Evolutionary conservation across 129 eudicot genomes (phyloP), one percentile per base, ranked within the genome.

Genomic region (Flaveria robusta): DNA sequence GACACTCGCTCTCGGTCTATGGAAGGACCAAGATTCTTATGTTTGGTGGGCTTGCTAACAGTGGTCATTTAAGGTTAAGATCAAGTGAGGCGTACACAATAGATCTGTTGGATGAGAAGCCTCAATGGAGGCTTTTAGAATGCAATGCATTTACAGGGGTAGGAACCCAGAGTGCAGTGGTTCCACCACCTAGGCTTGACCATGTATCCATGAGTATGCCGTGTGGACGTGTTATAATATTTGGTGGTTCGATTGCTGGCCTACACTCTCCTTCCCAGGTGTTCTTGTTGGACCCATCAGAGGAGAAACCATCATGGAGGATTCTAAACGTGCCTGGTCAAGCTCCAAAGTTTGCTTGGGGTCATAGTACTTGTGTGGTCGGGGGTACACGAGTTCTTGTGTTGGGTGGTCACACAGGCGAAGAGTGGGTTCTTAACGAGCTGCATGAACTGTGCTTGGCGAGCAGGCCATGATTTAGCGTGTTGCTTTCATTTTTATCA

Each of bases 361-460:
- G 97, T 66, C 97, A 91, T 74, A 89, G 97, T 74, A 89, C 97
- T 10, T 91, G 97, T 56, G 87, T 91, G 59, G 92, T 91, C 29
- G 97, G 97, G 54, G 97, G 97, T 54, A 91, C 97, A 37, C 67
- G 97, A 83, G 97, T 91, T 60, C 79, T 91, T 83, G 97, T 91
- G 45, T 60, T 91, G 73, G 97, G 97, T 45, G 97, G 97, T 23
- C 96, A 87, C 29, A 87, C 96, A 0, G 97, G 97, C 39, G 97
- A 87, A 78, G 97, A 91, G 70, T 91, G 97, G 97, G 83, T 89
- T 70, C 96, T 91, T 45, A 91, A 89, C 66, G 97, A 91, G 86
- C 68, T 91, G 82, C 92, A 91, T 46, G 97, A 91, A 74, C 76
- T 91, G 82, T 85, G 97, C 72, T 82, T 91, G 39, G 96, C 97